Evolutionary conservation across 1,139 yeast species (phyloP).

Genomic region (Blastobotrys capitulatus): DNA sequence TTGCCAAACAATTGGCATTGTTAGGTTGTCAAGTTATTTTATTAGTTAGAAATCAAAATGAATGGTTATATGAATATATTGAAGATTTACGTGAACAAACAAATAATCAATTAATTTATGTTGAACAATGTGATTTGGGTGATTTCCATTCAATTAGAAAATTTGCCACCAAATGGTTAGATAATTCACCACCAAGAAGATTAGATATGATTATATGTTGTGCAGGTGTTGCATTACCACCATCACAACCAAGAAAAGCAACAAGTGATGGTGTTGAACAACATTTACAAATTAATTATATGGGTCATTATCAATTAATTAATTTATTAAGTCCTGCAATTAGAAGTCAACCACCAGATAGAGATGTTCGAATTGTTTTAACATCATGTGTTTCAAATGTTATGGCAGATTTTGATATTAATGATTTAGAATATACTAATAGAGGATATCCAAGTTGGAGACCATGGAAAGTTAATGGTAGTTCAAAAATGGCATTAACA

Average conservation of each 20-base stretch:
- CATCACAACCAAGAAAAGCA: constrained; percentile 52
- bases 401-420: constrained; percentile 56
- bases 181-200: constrained; percentile 83
- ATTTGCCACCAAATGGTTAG: constrained; percentile 93
- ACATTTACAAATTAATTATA: constrained; percentile 78
- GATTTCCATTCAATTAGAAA: constrained; percentile 73
- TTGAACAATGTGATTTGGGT: constrained; percentile 79
- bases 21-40: constrained; percentile 85
- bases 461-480: constrained; percentile 78
- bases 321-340: constrained; percentile 76
- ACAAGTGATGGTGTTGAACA: constrained; percentile 78
- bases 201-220: constrained; percentile 84
- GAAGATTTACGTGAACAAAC: constrained; percentile 69
- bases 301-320: constrained; percentile 73
- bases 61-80: constrained; percentile 75
- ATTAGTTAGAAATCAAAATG: constrained; percentile 57
- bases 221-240: constrained; percentile 79
- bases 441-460: constrained; percentile 53
- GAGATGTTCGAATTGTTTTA: constrained; percentile 79
- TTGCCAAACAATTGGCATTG: constrained; percentile 66
- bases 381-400: constrained; percentile 75
- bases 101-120: constrained; percentile 70
- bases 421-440: constrained; percentile 63
- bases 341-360: constrained; percentile 84
- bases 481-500: constrained; percentile 70